Evolutionary conservation across 768 basidiomycete genomes (phyloP).

Genomic region (Pisolithus albus): DNA sequence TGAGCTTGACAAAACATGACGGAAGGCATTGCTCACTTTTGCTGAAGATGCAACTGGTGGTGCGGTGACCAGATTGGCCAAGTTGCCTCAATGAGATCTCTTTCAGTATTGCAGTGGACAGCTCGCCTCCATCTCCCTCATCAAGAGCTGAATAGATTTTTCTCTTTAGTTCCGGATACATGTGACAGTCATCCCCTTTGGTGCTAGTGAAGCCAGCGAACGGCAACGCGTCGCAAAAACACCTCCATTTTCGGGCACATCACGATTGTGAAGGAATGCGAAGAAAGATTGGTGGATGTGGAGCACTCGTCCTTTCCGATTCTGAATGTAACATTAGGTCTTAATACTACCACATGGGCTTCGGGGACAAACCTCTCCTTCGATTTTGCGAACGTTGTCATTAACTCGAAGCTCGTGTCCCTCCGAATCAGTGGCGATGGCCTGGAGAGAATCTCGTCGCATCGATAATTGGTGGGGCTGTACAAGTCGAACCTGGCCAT

Average conservation of each 20-base stretch:
- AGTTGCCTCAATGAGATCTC: slow-evolving; percentile 63
- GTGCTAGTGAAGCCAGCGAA: slow-evolving; percentile 75
- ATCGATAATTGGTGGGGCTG: slow-evolving; percentile 93
- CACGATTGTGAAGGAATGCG: slow-evolving; percentile 91
- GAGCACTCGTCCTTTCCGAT: slow-evolving; percentile 82
- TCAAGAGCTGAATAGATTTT: slow-evolving; percentile 84
- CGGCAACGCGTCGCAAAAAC: slow-evolving; percentile 89
- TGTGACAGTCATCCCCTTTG: slow-evolving; percentile 83
- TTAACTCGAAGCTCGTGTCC: slow-evolving; percentile 80
- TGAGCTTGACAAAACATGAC: slow-evolving; percentile 3
- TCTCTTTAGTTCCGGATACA: slow-evolving; percentile 90
- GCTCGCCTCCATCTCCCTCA: slow-evolving; percentile 90
- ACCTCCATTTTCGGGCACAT: slow-evolving; percentile 84
- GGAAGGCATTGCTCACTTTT: slow-evolving; percentile 43
- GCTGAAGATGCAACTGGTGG: slow-evolving; percentile 38
- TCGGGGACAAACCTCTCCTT: slow-evolving; percentile 61
- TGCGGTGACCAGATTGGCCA: slow-evolving; percentile 33
- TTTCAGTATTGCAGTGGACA: slow-evolving; percentile 80
- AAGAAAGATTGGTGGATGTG: slow-evolving; percentile 93
- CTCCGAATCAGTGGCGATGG: slow-evolving; percentile 86
- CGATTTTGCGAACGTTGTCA: slow-evolving; percentile 89
- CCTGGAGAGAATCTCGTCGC: slow-evolving; percentile 71
- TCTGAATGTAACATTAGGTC: slow-evolving; percentile 33
- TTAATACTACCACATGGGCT: neutral
- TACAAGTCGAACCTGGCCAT: slow-evolving; percentile 80